Base-by-base conservation (phyloP, 2,329 filamentous ascomycete species). In the Cucurbitaria berberidis region DNA sequence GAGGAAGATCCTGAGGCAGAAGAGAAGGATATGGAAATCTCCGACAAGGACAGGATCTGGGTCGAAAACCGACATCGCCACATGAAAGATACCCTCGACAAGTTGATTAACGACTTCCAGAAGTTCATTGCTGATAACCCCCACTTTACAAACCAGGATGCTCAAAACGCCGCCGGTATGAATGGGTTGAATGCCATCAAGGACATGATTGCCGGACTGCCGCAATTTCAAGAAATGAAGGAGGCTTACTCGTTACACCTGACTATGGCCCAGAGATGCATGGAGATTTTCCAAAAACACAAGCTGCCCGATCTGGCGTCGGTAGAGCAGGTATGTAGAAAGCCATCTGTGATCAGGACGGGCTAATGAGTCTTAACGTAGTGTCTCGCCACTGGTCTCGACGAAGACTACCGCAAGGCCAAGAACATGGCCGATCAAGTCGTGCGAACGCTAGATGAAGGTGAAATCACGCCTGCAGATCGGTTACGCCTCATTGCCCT, bases 31-130 rank as follows among this genome's bases (percentile, higher is more conserved):
- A 89, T 96, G 83, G 92, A 96, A 66, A 89, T 99, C 43, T 83
- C 83, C 27, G 95, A 99, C 61, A 89, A 91, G 67, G 95, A 99
- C 77, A 89, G 88, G 71, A 90, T 99, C 41, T 99, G 95, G 95
- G 88, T 96, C 21, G 90, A 95, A 55, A 96, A 96, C 70, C 85
- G 95, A 48, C 95, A 99, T 76, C 84, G 87, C 46, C 95, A 99
- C 76, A 99, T 99, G 95, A 96, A 96, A 74, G 93, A 98, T 73
- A 95, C 95, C 3, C 93, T 98, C 66, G 90, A 93, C 69, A 96
- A 93, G 75, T 81, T 99, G 55, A 95, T 93, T 82, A 84, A 86
- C 51, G 93, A 98, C 72, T 98, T 99, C 70, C 88, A 92, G 67
- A 93, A 88, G 70, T 99, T 99, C 77, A 84, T 96, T 66, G 86